Evolutionary conservation across 2,329 filamentous ascomycete species (phyloP), one percentile per base, ranked within the genome.

Genomic region (Aspergillus tamarii): DNA sequence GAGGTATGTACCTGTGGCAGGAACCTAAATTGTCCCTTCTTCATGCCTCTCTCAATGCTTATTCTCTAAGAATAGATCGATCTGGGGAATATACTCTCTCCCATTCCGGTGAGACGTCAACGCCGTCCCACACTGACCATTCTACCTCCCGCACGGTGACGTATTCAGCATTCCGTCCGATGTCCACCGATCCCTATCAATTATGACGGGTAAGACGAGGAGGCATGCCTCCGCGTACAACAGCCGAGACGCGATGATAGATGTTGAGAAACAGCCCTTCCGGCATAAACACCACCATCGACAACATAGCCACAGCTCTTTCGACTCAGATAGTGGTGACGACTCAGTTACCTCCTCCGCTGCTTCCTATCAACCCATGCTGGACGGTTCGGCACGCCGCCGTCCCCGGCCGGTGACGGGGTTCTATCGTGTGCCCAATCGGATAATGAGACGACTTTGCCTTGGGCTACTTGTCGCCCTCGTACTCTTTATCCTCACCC

Each of bases 401-500:
- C 72, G 76, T 59, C 70, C 71, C 61, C 76, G 76, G 62, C 70
- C 74, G 23, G 69, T 73, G 12, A 67, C 62, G 5, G 68, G 73
- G 60, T 76, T 85, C 59, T 91, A 91, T 71, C 84, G 88, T 36
- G 78, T 94, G 48, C 91, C 91, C 8, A 88, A 89, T 72, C 90
- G 85, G 66, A 87, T 95, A 63, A 88, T 92, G 61, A 85, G 93
- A 70, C 96, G 91, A 75, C 87, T 97, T 61, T 93, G 92, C 67
- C 82, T 94, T 56, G 86, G 84, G 4, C 82, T 96, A 59, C 86
- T 91, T 54, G 84, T 85, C 2, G 86, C 87, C 1, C 85, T 97
- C 16, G 68, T 95, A 5, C 74, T 96, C 50, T 92, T 97, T 79
- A 90, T 97, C 62, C 79, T 92, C 62, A 88, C 86, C 61, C 83